Percentiles rank a stretch among this genome's conserved stretches.
phyloP scores from a whole-genome alignment of 2,329 filamentous ascomycete genomes.

The Cladorrhinum sp. region DNA sequence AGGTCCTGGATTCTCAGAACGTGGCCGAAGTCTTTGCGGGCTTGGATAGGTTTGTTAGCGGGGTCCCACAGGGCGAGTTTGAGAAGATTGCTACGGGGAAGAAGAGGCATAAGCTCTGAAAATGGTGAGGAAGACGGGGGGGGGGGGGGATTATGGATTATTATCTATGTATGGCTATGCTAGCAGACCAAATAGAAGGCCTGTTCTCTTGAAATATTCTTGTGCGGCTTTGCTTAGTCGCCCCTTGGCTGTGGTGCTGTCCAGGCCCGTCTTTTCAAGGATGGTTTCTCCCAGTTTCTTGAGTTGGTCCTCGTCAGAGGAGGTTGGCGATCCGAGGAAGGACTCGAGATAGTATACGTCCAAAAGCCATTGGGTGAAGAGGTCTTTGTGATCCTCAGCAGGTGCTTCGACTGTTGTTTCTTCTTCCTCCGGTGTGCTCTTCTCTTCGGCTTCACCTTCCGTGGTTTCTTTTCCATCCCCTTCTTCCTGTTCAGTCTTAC shows the following conservation, averaged over 20 bases:
- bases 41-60: constrained; percentile 73
- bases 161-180: constrained; percentile 29
- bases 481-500: constrained; percentile 20
- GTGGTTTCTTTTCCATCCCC: constrained; percentile 13
- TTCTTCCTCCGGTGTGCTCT: constrained; percentile 21
- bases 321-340: constrained; percentile 39
- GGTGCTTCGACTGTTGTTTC: neutral
- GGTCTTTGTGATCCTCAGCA: constrained; percentile 39
- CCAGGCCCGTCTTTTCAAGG: constrained; percentile 45
- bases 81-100: constrained; percentile 76
- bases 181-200: constrained; percentile 76
- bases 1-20: constrained; percentile 71
- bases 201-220: constrained; percentile 82
- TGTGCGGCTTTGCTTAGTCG: constrained; percentile 61
- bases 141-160: neutral
- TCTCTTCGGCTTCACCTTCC: constrained; percentile 16
- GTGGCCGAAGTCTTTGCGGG: constrained; percentile 83
- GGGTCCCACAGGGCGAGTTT: constrained; percentile 87
- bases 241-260: constrained; percentile 45
- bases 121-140: too few relatives aligned
- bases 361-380: constrained; percentile 60
- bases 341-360: constrained; percentile 53
- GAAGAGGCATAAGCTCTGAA: constrained; percentile 92
- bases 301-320: constrained; percentile 32
- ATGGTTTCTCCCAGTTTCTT: constrained; percentile 47